Evolutionary conservation across 2,329 filamentous ascomycete species (phyloP), one percentile per base, ranked within the genome.

Genomic region (Diaporthe longicolla): DNA sequence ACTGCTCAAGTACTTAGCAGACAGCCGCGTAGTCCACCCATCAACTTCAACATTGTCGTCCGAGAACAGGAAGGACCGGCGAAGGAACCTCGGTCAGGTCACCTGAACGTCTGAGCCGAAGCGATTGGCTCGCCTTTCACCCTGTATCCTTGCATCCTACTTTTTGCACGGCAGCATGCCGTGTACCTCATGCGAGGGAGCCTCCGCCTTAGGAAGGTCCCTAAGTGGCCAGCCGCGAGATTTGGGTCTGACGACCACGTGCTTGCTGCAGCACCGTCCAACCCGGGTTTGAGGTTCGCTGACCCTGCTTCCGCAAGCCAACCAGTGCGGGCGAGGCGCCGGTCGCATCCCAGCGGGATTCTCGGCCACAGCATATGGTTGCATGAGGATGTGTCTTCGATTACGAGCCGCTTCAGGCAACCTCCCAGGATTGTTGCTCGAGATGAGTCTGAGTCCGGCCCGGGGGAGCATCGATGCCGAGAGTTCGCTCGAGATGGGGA

Each of bases 131-230:
- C 15, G 32, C 21, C 29, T 57, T 45, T 24, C 43, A 65, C 45
- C 54, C 24, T 17, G 29, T 8, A 69, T 55, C 70, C 73, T 52
- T 58, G 70, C 15, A 65, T 17, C 21, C 57, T 50, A n/a, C 15
- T 37, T 26, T 26, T 37, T 57, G 45, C 55, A 74, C 59, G 63
- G 63, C 63, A 70, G 57, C 17, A 57, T 70, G 57, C 63, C 48
- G 55, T 70, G 55, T 29, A 59, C 45, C 61, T 43, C 43, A 52
- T 43, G 21, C 37, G 35, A 71, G 9, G 43, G 48, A 45, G 29
- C 40, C 40, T 71, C 55, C 45, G 50, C 40, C 32, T 70, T 70
- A 69, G 57, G 65, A 54, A 59, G 45, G 43, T 37, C 29, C 24
- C 13, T 57, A 40, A 58, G 57, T 26, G 40, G 21, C 37, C 65